These are phyloP conservation scores for Rhodosporidiobolus sp. DNA, from an alignment of 768 basidiomycete genomes.

Conservation along the genomic window DNA sequence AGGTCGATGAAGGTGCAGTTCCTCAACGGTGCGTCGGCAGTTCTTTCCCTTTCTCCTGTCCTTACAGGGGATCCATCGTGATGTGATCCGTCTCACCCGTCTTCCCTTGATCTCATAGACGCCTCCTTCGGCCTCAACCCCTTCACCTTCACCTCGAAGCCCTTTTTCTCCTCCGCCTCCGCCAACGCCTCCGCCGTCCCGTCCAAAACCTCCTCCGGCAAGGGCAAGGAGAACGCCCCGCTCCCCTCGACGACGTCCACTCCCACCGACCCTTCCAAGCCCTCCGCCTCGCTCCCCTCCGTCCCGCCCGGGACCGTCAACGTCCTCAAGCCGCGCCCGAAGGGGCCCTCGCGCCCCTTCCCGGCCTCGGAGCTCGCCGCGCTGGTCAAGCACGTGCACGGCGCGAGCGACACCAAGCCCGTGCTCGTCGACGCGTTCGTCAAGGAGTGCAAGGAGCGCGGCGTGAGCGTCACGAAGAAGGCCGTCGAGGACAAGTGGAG, in stretches of 20 bases:
- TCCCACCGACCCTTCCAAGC: background rate
- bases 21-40: conserved; percentile 36
- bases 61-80: no score
- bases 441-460: background rate
- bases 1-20: conserved; percentile 27
- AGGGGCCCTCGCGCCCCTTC: conserved; percentile 10
- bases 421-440: conserved; percentile 16
- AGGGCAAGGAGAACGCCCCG: conserved; percentile 31
- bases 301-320: conserved; percentile 1
- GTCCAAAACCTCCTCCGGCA: background rate
- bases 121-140: conserved; percentile 38
- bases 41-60: background rate
- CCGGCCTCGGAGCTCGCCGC: background rate
- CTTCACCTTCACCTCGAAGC: conserved; percentile 33
- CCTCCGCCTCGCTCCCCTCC: background rate
- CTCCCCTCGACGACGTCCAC: background rate
- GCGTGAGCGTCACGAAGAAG: background rate
- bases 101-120: conserved; percentile 6
- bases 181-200: background rate
- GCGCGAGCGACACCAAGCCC: background rate
- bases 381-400: conserved; percentile 9
- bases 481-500: conserved; percentile 2
- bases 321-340: conserved; percentile 12
- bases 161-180: background rate
- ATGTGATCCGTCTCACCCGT: no score